These are phyloP conservation scores for Aquilaria yunnanensis DNA, from an alignment of 345 rosid genomes.

Conservation along the genomic window DNA sequence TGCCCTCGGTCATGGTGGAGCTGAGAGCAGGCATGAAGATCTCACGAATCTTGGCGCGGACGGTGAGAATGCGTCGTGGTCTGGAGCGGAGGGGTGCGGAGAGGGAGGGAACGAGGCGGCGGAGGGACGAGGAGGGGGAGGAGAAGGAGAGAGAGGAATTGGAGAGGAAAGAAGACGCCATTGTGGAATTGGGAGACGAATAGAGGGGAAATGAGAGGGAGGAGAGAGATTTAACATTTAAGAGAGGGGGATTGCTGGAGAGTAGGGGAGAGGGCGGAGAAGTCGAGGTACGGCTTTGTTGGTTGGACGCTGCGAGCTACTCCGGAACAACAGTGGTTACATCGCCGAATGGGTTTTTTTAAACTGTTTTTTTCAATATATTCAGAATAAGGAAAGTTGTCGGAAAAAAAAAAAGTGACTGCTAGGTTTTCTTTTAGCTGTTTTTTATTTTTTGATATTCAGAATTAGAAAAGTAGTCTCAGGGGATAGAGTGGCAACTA, in stretches of 20 bases:
- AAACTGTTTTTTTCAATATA: too few species aligned
- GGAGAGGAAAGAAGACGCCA: constrained; percentile 47
- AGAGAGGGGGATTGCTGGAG: constrained; percentile 12
- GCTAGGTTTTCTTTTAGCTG: too few species aligned
- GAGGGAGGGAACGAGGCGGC: constrained; percentile 25
- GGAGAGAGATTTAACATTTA: not conserved
- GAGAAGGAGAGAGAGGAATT: constrained; percentile 33
- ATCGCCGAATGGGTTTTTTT: constrained; percentile 1
- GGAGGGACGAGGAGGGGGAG: constrained; percentile 15
- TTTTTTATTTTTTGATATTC: too few species aligned
- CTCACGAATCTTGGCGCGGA: constrained; percentile 86
- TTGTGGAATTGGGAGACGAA: constrained; percentile 18
- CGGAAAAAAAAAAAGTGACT: too few species aligned
- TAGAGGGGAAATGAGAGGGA: constrained; percentile 10
- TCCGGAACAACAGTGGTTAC: constrained; percentile 4
- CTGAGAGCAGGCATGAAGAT: constrained; percentile 99
- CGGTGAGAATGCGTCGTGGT: constrained; percentile 26
- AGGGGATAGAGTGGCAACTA: too few species aligned
- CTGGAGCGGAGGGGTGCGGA: constrained; percentile 18
- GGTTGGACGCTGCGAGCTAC: constrained; percentile 41
- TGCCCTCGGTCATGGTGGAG: constrained; percentile 99
- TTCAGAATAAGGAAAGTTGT: too few species aligned
- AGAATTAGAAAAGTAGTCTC: too few species aligned
- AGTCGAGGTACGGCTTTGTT: constrained; percentile 51
- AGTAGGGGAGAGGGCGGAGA: constrained; percentile 55